Base-by-base conservation (phyloP, 2,329 filamentous ascomycete genomes). In the Penicillium sp. region DNA sequence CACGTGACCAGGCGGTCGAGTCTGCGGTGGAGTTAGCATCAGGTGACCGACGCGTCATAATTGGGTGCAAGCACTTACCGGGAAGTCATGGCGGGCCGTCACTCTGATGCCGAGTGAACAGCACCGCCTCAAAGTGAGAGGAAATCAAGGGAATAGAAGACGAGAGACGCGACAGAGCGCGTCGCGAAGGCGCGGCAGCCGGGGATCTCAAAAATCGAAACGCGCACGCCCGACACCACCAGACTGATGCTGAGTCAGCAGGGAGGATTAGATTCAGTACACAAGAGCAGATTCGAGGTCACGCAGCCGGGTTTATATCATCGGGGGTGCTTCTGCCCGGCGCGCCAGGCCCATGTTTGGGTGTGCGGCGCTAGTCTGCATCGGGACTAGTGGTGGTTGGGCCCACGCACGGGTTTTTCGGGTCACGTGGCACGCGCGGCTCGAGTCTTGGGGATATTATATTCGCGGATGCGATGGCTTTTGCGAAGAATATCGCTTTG, bases 1-100 rank as follows among this genome's bases (percentile, higher is more conserved):
- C 78, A 90, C 86, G 85, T 90, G 76, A 91, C 86, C 57, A 91
- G 77, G 64, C 86, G 82, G 73, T 90, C 86, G 60, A 91, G 80
- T 78, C 86, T 88, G 47, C 19, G 44, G 51, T 54, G 43, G 36
- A 46, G 60, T 67, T 63, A 70, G 64, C 50, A 52, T 56, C 50
- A 48, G 34, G 45, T 55, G 44, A 47, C 32, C 36, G 41, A 48
- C 48, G 47, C 51, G 51, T 55, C 31, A 34, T 49, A 37, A 58
- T 53, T 58, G 55, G 54, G 18, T 34, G 39, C 37, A 36, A 44
- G 43, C 16, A 36, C 63, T 65, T 59, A 69, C 66, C 65, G 65
- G 51, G 66, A 69, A 58, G 65, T 61, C 66, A 69, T 69, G 54
- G 56, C 56, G 56, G 51, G 45, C 51, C 52, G 48, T 54, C 55